Conservation (phyloP, 1,284 basidiomycete species). For the Fomitopsis palustris region DNA sequence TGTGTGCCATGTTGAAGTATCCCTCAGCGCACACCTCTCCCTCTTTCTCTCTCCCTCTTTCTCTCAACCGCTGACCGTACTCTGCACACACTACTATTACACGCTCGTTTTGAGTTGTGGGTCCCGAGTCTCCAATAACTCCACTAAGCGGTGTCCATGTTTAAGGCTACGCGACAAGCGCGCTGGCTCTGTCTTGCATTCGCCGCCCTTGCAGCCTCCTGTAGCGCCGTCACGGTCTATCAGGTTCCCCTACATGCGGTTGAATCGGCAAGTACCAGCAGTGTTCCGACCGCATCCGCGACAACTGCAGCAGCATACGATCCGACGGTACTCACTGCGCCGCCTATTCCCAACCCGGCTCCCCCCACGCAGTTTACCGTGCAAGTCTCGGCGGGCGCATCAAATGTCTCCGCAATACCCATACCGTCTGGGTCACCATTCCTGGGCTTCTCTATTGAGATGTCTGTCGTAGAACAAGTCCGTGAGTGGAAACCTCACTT, state of each 20-base stretch:
- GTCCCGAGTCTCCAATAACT: not conserved
- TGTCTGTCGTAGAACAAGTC: constrained; percentile 65
- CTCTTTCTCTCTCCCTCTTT: not conserved
- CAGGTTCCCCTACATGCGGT: not conserved
- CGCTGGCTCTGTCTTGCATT: not conserved
- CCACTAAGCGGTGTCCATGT: not conserved
- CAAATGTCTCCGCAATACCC: constrained; percentile 39
- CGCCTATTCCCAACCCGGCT: constrained; percentile 16
- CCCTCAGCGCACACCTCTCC: not conserved
- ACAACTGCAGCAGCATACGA: constrained; percentile 22
- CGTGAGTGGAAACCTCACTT: constrained; percentile 38
- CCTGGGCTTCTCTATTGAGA: constrained; percentile 70
- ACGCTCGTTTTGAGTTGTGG: not conserved
- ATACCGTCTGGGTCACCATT: constrained; percentile 59
- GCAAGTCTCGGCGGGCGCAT: constrained; percentile 16
- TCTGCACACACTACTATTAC: not conserved
- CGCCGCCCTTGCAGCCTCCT: not conserved
- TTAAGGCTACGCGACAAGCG: not conserved
- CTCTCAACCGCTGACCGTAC: not conserved
- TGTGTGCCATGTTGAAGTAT: not conserved
- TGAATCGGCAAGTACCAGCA: not conserved
- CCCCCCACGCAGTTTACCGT: constrained; percentile 23
- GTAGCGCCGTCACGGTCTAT: not conserved
- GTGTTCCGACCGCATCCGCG: constrained; percentile 4
- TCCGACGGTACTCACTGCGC: constrained; percentile 15